phyloP scores from a whole-genome alignment of 208 protist species.

The Acanthamoeba royreba region DNA sequence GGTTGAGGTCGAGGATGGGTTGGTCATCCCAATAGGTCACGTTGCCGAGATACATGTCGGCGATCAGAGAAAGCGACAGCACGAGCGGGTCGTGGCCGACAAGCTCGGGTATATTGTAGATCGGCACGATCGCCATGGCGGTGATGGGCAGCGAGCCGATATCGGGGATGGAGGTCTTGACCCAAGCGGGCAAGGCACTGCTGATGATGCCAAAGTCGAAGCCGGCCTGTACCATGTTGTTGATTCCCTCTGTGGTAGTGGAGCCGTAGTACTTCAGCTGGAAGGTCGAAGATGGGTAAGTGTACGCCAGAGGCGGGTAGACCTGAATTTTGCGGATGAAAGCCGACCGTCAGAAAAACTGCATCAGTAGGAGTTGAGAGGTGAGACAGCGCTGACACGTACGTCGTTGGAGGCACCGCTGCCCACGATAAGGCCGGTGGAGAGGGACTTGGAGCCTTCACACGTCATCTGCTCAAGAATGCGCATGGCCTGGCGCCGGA shows the following conservation, averaged over 20 bases:
- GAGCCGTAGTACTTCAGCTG: conserved; percentile 11
- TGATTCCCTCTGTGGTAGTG: background rate
- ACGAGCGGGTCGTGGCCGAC: background rate
- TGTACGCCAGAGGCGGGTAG: background rate
- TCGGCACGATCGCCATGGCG: conserved; percentile 4
- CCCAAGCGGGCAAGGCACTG: background rate
- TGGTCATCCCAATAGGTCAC: conserved; percentile 24
- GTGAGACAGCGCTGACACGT: no score
- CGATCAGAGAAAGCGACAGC: background rate
- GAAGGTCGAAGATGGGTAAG: background rate
- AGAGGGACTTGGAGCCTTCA: no score
- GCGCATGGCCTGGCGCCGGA: no score
- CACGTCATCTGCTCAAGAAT: no score
- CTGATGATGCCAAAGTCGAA: conserved; percentile 29
- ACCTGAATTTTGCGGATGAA: no score
- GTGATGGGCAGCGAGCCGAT: conserved; percentile 5
- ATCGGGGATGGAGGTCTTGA: background rate
- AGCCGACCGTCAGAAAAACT: no score
- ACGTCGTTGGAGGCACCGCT: background rate
- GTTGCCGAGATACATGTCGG: background rate
- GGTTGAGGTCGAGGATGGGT: background rate
- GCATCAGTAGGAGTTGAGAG: no score
- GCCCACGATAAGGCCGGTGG: background rate
- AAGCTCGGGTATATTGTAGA: conserved; percentile 18
- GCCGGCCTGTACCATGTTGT: background rate